phyloP scores from a whole-genome alignment of 768 basidiomycete species.

The Lactarius deliciosus region DNA sequence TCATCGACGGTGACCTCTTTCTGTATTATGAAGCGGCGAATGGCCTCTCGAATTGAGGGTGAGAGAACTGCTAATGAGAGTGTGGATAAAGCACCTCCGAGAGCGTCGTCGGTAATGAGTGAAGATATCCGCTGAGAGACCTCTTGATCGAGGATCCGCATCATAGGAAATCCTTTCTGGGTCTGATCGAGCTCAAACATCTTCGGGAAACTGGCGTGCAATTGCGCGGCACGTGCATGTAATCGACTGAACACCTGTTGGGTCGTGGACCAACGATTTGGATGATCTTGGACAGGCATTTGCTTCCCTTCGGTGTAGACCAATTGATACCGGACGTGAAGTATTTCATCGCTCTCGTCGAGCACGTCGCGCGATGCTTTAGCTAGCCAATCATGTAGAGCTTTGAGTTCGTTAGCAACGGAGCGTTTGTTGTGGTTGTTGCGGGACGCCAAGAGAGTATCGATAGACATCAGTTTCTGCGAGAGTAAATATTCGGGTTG shows the following conservation, averaged over 20 bases:
- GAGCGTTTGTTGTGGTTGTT: background rate
- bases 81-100: too few species aligned
- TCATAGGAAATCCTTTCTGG: too few species aligned
- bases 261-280: slow-evolving; percentile 44
- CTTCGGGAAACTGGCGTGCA: background rate
- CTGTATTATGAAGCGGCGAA: too few species aligned
- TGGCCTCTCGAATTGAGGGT: too few species aligned
- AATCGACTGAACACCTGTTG: slow-evolving; percentile 43
- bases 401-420: background rate
- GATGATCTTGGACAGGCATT: slow-evolving; percentile 40
- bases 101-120: too few species aligned
- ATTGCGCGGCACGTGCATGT: slow-evolving; percentile 20
- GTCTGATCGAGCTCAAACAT: too few species aligned
- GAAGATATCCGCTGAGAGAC: too few species aligned
- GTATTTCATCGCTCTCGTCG: slow-evolving; percentile 36
- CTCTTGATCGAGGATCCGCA: too few species aligned
- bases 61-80: too few species aligned
- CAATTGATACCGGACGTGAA: slow-evolving; percentile 48
- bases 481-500: slow-evolving; percentile 58
- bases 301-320: slow-evolving; percentile 47
- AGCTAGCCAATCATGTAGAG: slow-evolving; percentile 3
- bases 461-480: slow-evolving; percentile 47
- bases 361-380: slow-evolving; percentile 16
- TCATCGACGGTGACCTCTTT: too few species aligned
- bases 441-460: slow-evolving; percentile 32